Conservation (phyloP, 176 grass and related monocot genomes). For the Eleusine coracana region DNA sequence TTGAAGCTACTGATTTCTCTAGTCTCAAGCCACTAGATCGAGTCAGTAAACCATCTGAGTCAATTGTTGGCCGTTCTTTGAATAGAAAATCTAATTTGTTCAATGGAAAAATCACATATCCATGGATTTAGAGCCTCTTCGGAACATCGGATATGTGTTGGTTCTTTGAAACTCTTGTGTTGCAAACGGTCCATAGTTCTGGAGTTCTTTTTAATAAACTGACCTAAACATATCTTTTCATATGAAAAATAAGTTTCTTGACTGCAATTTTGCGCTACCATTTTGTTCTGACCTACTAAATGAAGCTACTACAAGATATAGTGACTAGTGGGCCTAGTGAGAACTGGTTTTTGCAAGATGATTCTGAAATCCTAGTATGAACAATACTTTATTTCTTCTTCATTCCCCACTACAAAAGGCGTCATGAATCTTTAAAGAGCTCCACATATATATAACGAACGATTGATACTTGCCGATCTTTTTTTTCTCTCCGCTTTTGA, state of each 20-base stretch:
- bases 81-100: neutral
- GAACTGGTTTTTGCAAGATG: neutral
- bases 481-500: conserved; percentile 19
- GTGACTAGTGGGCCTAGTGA: neutral
- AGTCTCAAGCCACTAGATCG: neutral
- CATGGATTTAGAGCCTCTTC: neutral
- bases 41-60: neutral
- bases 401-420: conserved; percentile 33
- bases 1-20: neutral
- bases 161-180: neutral
- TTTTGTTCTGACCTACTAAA: neutral
- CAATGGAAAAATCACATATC: neutral
- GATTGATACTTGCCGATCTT: conserved; percentile 8
- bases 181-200: neutral
- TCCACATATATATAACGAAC: neutral
- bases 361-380: conserved; percentile 42
- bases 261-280: neutral
- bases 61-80: neutral
- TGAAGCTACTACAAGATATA: neutral
- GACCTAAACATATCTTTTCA: neutral
- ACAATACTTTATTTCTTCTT: conserved; percentile 36
- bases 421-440: conserved; percentile 31
- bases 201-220: neutral
- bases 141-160: neutral
- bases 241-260: neutral